Conservation (phyloP, 768 basidiomycete species). For the Leccinum broughii region DNA sequence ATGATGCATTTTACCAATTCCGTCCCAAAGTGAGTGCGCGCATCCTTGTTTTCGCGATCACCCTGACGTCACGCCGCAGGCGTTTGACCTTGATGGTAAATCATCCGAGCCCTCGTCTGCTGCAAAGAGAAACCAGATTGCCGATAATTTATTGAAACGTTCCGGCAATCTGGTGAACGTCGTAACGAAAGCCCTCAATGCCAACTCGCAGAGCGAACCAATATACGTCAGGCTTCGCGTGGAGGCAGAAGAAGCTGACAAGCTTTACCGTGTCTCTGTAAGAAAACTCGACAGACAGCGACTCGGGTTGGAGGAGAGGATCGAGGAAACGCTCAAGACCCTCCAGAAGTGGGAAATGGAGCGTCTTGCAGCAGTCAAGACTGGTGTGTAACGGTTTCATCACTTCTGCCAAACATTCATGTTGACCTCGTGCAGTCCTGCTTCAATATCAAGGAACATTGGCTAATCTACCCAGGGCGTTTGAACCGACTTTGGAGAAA, state of each 20-base stretch:
- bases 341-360: conserved; percentile 88
- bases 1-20: conserved; percentile 49
- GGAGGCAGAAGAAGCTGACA: conserved; percentile 82
- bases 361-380: conserved; percentile 80
- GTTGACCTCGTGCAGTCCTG: conserved; percentile 49
- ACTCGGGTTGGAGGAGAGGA: conserved; percentile 80
- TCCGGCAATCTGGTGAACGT: conserved; percentile 69
- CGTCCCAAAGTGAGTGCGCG: conserved; percentile 60
- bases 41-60: conserved; percentile 21
- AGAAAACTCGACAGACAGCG: conserved; percentile 81
- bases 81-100: conserved; percentile 32
- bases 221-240: conserved; percentile 65
- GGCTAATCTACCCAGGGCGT: conserved; percentile 64
- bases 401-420: background rate
- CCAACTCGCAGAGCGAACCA: conserved; percentile 54
- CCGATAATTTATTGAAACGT: conserved; percentile 65
- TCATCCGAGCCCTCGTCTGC: conserved; percentile 21
- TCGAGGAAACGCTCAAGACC: conserved; percentile 78
- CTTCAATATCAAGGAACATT: conserved; percentile 86
- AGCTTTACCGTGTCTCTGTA: conserved; percentile 76
- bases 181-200: conserved; percentile 68
- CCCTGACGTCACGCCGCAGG: conserved; percentile 23
- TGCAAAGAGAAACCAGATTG: conserved; percentile 36
- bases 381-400: conserved; percentile 46
- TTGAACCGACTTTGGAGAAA: conserved; percentile 64